Conservation (phyloP, 352 stramenopile species). For the Aphanomyces astaci region DNA sequence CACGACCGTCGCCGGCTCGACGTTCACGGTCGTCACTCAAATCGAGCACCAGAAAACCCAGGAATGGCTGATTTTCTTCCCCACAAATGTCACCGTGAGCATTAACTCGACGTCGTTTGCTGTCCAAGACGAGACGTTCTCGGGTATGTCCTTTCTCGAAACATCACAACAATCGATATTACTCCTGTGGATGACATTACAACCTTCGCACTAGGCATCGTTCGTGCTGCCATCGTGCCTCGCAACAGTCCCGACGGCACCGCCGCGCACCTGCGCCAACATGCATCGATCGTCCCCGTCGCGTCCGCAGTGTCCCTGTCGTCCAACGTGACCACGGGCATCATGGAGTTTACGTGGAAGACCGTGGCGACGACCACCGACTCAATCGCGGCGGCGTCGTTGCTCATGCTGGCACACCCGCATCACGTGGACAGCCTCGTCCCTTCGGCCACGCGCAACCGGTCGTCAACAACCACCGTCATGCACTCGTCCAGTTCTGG, state of each 20-base stretch:
- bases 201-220: slow-evolving; percentile 20
- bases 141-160: slow-evolving; percentile 24
- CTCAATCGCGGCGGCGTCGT: slow-evolving; percentile 21
- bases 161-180: not conserved
- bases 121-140: slow-evolving; percentile 12
- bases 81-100: not conserved
- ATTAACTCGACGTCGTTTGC: not conserved
- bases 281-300: slow-evolving; percentile 47
- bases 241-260: slow-evolving; percentile 21
- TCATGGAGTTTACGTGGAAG: slow-evolving; percentile 54
- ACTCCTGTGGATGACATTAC: too few relatives aligned
- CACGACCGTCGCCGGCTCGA: slow-evolving; percentile 6
- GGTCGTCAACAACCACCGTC: not conserved
- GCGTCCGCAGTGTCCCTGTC: slow-evolving; percentile 35
- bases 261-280: slow-evolving; percentile 34
- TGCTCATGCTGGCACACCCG: slow-evolving; percentile 69
- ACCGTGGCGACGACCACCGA: slow-evolving; percentile 36
- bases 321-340: slow-evolving; percentile 27
- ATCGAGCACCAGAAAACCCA: slow-evolving; percentile 4
- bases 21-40: slow-evolving; percentile 1
- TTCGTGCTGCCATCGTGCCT: slow-evolving; percentile 53
- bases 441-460: not conserved
- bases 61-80: slow-evolving; percentile 20
- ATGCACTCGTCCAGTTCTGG: not conserved
- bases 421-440: slow-evolving; percentile 56